Base-by-base conservation (phyloP, 2,329 filamentous ascomycete species). In the Tetracladium maxilliforme region DNA sequence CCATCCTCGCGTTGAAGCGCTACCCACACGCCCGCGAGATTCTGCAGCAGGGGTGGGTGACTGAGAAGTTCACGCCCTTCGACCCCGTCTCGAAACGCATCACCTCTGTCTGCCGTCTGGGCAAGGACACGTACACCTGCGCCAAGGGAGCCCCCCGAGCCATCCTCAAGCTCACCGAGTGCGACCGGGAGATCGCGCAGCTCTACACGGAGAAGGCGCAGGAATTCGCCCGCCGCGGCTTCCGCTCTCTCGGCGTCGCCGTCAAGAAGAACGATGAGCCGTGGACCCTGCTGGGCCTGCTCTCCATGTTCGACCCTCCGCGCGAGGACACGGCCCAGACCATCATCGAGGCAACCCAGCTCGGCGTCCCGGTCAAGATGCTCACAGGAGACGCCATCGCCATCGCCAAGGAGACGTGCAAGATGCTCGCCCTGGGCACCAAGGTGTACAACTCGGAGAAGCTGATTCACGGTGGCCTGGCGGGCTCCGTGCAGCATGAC, bases 361-460 rank as follows among this genome's bases (percentile, higher is more conserved):
- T 82, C 30, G 76, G 76, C 61, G 73, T 82, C 17, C 70, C 68
- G 36, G 76, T 82, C 39, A 82, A 82, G 69, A 82, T 82, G 76
- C 59, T 82, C 51, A 82, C 76, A 56, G 76, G 76, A 66, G 76
- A 82, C 47, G 76, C 76, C 36, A 77, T 81, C 40, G 75, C 76
- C 41, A 82, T 82, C 37, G 76, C 76, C 31, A 81, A 81, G 60
- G 76, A 82, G 56, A 82, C 76, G 38, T 82, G 76, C 67, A 79
- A 80, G 60, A 81, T 81, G 71, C 63, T 82, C 48, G 73, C 75
- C 37, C 69, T 82, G 31, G 74, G 74, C 40, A 81, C 76, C 48
- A 81, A 81, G 62, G 76, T 83, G 37, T 82, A 82, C 62, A 79
- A 81, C 60, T 81, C 76, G 31, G 70, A 77, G 46, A 75, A 73